phyloP scores from a whole-genome alignment of 75 land plant genomes.

The Cupressus sempervirens region DNA sequence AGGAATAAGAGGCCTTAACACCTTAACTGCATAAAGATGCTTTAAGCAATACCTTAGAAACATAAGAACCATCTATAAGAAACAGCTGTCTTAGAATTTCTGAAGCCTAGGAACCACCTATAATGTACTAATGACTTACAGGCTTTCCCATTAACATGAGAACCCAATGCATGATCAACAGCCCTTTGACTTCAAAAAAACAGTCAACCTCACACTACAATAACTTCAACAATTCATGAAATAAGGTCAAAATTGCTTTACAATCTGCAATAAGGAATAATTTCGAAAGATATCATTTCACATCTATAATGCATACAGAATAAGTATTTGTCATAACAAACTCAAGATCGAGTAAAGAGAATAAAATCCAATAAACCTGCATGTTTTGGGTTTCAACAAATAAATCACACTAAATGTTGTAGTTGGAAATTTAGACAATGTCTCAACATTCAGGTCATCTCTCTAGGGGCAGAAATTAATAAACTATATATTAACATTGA shows the following conservation, averaged over 20 bases:
- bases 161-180: not conserved
- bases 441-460: not conserved
- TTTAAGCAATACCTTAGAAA: not conserved
- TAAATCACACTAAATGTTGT: not conserved
- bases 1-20: not conserved
- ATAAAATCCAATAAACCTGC: not conserved
- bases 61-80: not conserved
- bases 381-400: not conserved
- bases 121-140: not conserved
- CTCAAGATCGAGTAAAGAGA: not conserved
- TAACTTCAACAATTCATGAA: not conserved
- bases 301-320: not conserved
- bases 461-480: not conserved
- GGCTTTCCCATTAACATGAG: no score
- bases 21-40: not conserved
- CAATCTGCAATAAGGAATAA: not conserved
- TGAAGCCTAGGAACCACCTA: not conserved
- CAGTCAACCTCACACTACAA: not conserved
- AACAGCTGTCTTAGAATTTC: not conserved
- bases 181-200: not conserved
- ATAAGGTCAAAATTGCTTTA: not conserved
- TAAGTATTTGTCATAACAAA: not conserved
- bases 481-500: no score
- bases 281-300: not conserved
- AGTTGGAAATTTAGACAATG: not conserved